Percentiles rank a stretch among this genome's conserved stretches.
These are phyloP conservation scores for Paraglomus brasilianum DNA, from an alignment of 192 early-diverging fungal genomes.

Conservation along the genomic window DNA sequence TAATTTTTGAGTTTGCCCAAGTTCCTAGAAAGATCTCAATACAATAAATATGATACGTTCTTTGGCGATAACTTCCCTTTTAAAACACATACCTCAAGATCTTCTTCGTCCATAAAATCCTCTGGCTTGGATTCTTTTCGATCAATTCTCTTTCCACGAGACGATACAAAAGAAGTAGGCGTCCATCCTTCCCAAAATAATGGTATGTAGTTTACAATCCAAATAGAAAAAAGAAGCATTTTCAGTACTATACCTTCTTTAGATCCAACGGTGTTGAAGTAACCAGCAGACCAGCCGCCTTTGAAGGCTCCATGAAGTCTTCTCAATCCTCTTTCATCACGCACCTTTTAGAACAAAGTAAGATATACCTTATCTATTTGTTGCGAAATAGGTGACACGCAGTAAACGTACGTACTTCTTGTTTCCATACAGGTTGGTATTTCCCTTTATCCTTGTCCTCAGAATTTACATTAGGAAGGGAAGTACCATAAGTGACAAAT, in stretches of 20 bases:
- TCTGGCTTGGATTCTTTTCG: slow-evolving; percentile 55
- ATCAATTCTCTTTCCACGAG: slow-evolving; percentile 60
- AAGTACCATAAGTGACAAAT: slow-evolving; percentile 44
- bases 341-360: slow-evolving; percentile 31
- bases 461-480: slow-evolving; percentile 36
- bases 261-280: slow-evolving; percentile 93
- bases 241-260: slow-evolving; percentile 73
- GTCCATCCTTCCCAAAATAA: slow-evolving; percentile 61
- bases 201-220: not conserved
- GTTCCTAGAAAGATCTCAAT: slow-evolving; percentile 37
- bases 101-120: slow-evolving; percentile 98
- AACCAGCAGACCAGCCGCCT: slow-evolving; percentile 93
- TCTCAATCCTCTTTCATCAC: slow-evolving; percentile 70
- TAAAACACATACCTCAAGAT: slow-evolving; percentile 63
- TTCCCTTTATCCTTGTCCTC: slow-evolving; percentile 40
- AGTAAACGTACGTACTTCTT: slow-evolving; percentile 35
- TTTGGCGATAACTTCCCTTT: not conserved
- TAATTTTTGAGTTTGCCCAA: slow-evolving; percentile 49
- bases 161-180: slow-evolving; percentile 77
- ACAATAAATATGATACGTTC: not conserved
- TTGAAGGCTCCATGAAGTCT: slow-evolving; percentile 91
- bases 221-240: not conserved
- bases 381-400: not conserved
- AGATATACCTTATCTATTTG: not conserved
- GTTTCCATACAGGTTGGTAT: slow-evolving; percentile 51